Percentiles rank a stretch among this genome's conserved stretches.
Evolutionary conservation across 1,284 basidiomycete species (phyloP).

Genomic region (Moniliophthora roreri): DNA sequence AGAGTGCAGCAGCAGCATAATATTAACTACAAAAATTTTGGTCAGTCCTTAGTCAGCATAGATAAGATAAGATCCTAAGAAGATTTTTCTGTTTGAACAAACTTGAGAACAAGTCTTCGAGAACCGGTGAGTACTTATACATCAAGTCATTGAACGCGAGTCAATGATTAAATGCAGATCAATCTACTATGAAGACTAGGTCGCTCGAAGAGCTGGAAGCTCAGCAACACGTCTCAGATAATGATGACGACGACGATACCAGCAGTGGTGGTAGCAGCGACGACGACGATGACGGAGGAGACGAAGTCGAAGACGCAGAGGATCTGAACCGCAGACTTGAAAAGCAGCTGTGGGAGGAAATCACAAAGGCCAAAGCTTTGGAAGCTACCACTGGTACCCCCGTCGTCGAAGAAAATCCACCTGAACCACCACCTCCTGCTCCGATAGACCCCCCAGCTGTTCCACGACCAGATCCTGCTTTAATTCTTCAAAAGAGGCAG

Average conservation of each 20-base stretch:
- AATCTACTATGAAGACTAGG: no score
- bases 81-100: no score
- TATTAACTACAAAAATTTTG: no score
- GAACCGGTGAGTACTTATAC: no score
- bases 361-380: conserved; percentile 54
- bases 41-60: no score
- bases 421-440: background rate
- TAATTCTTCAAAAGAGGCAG: conserved; percentile 36
- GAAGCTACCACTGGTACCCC: background rate
- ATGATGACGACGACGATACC: conserved; percentile 41
- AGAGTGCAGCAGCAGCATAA: no score
- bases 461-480: background rate
- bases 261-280: conserved; percentile 19
- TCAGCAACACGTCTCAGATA: conserved; percentile 19
- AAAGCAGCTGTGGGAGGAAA: conserved; percentile 72
- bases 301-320: conserved; percentile 69
- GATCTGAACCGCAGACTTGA: conserved; percentile 68
- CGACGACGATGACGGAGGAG: conserved; percentile 56
- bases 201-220: background rate
- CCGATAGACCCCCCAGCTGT: background rate
- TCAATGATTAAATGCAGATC: no score
- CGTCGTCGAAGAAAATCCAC: background rate
- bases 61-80: conserved; percentile 17
- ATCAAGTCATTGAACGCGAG: no score
- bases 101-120: background rate